Evolutionary conservation across 352 stramenopile species (phyloP), one percentile per base, ranked within the genome.

Genomic region (Blastocystis sp.): DNA sequence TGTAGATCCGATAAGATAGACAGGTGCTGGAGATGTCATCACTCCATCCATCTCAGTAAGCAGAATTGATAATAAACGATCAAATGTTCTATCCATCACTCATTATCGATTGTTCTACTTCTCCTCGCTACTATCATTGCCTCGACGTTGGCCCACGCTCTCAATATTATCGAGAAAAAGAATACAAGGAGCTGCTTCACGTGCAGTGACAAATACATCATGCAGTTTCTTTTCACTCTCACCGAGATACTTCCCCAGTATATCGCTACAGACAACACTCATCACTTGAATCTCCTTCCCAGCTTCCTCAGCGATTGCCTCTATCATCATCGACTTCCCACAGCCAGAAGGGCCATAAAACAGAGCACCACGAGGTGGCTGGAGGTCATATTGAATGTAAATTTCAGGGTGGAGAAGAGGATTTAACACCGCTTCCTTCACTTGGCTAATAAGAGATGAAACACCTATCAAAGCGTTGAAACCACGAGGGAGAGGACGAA

Each of bases 111-210:
- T 37, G 18, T 34, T n/a, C 18, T 34, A 84, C 90, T 97, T 94
- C 90, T 97, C 94, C 0, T 94, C 95, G 69, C 93, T 96, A 3
- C 94, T 95, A 63, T 97, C 94, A 76, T 96, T 96, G 15, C 94
- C 94, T 79, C 94, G 92, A 6, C 94, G 84, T 0, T 94, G 93
- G 0, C 94, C 94, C 64, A 97, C 93, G 45, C 92, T 94, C 87
- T 97, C 94, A 63, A 97, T 96, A 82, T 97, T 94, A 80, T 97
- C 94, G 55, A 97, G 95, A 89, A 96, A 95, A n/a, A 96, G 79
- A 26, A 96, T 92, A 79, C 94, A 97, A 6, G 94, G 94, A 2
- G 94, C 93, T 4, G 94, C 94, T 89, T 93, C 94, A 64, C 94
- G 91, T 4, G 94, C 94, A 2, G 93, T 95, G 5, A 92, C 91